phyloP scores from a whole-genome alignment of 106 monocot species.

The Acorus calamus region DNA sequence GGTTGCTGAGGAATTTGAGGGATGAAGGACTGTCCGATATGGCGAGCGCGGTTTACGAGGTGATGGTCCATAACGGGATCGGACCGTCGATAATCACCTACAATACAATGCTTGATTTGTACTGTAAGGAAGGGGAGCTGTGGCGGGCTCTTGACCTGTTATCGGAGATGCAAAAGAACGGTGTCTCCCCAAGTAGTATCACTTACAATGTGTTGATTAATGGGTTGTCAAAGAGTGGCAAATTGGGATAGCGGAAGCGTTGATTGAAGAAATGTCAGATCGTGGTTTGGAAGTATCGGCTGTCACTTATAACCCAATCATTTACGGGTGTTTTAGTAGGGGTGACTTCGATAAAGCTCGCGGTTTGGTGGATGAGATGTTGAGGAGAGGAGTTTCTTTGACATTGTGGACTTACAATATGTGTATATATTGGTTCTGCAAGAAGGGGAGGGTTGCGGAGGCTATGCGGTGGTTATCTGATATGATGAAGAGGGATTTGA shows the following conservation, averaged over 20 bases:
- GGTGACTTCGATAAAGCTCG: conserved; percentile 41
- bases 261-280: conserved; percentile 48
- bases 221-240: conserved; percentile 59
- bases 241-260: conserved; percentile 44
- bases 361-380: conserved; percentile 50
- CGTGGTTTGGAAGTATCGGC: conserved; percentile 31
- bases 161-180: conserved; percentile 27
- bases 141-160: conserved; percentile 40
- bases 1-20: conserved; percentile 43
- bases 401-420: conserved; percentile 58
- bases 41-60: conserved; percentile 30
- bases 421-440: conserved; percentile 66
- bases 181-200: conserved; percentile 48
- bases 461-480: conserved; percentile 60
- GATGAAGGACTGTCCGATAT: conserved; percentile 24
- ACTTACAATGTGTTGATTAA: conserved; percentile 75
- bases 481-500: conserved; percentile 47
- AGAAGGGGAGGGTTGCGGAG: conserved; percentile 27
- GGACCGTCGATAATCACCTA: conserved; percentile 54
- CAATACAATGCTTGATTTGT: conserved; percentile 79
- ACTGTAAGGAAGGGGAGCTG: conserved; percentile 51
- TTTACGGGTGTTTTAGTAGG: conserved; percentile 40
- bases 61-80: conserved; percentile 39
- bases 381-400: conserved; percentile 29
- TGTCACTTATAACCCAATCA: conserved; percentile 63